phyloP scores from a whole-genome alignment of 2,329 filamentous ascomycete species.

The Botrytis hyacinthi region DNA sequence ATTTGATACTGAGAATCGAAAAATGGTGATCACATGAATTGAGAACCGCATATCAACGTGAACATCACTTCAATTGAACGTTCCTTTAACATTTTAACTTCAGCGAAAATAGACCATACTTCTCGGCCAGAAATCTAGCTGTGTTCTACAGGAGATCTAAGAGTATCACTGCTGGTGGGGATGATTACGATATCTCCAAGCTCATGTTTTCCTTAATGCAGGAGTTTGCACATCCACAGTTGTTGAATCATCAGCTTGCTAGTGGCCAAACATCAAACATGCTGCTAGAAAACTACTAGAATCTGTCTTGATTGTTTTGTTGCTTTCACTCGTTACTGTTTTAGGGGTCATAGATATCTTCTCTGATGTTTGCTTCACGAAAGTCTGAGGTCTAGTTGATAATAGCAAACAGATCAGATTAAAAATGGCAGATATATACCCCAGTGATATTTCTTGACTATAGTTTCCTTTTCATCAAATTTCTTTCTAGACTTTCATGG shows the following conservation, averaged over 20 bases:
- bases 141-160: background rate
- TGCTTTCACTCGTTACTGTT: background rate
- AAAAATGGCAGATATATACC: background rate
- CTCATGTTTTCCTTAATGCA: background rate
- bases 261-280: background rate
- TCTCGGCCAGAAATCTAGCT: rapidly evolving
- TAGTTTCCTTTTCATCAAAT: background rate
- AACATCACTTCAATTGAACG: background rate
- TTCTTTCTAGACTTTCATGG: background rate
- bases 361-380: background rate
- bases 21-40: background rate
- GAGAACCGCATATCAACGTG: background rate
- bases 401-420: background rate
- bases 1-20: background rate
- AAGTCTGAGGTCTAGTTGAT: background rate
- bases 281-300: background rate
- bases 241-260: background rate
- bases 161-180: too few relatives aligned
- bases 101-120: background rate
- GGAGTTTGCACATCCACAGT: background rate
- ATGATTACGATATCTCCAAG: rapidly evolving
- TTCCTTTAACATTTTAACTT: background rate
- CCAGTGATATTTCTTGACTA: background rate
- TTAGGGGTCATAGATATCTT: background rate
- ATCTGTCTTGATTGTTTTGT: rapidly evolving